Conservation (phyloP, 306 rosid species). For the Cucumis hystrix region DNA sequence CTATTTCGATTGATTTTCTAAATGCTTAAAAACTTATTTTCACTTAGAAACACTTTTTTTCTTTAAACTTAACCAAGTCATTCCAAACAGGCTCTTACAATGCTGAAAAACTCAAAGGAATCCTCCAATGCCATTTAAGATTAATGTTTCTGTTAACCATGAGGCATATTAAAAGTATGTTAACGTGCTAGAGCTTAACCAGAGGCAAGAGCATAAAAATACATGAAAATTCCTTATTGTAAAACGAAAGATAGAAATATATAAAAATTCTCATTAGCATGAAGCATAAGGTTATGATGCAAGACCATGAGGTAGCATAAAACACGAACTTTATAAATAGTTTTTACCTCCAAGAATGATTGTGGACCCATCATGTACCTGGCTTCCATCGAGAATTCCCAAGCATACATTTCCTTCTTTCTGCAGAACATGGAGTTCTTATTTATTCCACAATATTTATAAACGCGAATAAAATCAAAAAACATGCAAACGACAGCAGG, state of each 20-base stretch:
- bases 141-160: neutral
- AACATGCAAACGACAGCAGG: neutral
- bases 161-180: neutral
- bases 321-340: neutral
- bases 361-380: constrained; percentile 54
- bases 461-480: neutral
- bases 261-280: neutral
- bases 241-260: neutral
- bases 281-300: neutral
- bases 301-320: neutral
- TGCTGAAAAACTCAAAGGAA: neutral
- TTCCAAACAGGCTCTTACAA: neutral
- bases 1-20: neutral
- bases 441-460: neutral
- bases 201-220: neutral
- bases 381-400: constrained; percentile 65
- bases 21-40: too few relatives aligned
- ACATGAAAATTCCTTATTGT: neutral
- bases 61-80: too few relatives aligned
- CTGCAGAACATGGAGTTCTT: constrained; percentile 23
- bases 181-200: neutral
- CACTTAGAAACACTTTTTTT: too few relatives aligned
- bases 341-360: constrained; percentile 66
- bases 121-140: neutral
- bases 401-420: constrained; percentile 70